Evolutionary conservation across 2,329 filamentous ascomycete species (phyloP).

Genomic region (Botrytis hyacinthi): DNA sequence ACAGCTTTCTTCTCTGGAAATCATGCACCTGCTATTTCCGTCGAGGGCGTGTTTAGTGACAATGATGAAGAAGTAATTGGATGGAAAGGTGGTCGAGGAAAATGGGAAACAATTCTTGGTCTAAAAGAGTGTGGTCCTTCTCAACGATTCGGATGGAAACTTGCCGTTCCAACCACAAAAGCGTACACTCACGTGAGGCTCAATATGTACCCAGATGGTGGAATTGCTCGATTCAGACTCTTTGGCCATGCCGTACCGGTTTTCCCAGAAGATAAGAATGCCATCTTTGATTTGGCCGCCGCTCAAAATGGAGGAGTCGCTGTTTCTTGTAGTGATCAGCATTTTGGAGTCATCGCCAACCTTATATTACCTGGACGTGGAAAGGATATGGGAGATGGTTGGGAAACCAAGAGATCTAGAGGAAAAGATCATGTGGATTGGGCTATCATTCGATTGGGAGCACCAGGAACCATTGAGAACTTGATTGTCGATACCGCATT

Average conservation of each 20-base stretch:
- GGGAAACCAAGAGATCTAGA: conserved; percentile 77
- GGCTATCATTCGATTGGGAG: conserved; percentile 73
- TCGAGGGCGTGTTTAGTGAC: conserved; percentile 70
- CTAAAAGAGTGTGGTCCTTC: conserved; percentile 71
- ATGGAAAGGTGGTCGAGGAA: conserved; percentile 57
- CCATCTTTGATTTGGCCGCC: conserved; percentile 72
- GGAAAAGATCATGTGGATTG: conserved; percentile 73
- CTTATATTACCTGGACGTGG: conserved; percentile 75
- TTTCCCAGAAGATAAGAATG: conserved; percentile 64
- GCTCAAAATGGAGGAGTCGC: conserved; percentile 77
- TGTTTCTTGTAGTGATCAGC: conserved; percentile 74
- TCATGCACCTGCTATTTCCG: conserved; percentile 74
- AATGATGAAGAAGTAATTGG: conserved; percentile 64
- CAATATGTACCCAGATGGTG: conserved; percentile 84
- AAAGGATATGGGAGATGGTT: conserved; percentile 84
- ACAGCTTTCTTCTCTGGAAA: conserved; percentile 81
- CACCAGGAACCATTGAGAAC: conserved; percentile 60
- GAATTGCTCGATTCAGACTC: conserved; percentile 76
- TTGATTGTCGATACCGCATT: conserved; percentile 78
- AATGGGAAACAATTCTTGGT: conserved; percentile 71
- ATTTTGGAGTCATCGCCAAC: conserved; percentile 81
- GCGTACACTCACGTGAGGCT: conserved; percentile 76
- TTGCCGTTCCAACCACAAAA: conserved; percentile 57
- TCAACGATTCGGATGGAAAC: conserved; percentile 70
- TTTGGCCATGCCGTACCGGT: conserved; percentile 75